Conservation (phyloP, 768 basidiomycete genomes). For the Lentinus brumalis region DNA sequence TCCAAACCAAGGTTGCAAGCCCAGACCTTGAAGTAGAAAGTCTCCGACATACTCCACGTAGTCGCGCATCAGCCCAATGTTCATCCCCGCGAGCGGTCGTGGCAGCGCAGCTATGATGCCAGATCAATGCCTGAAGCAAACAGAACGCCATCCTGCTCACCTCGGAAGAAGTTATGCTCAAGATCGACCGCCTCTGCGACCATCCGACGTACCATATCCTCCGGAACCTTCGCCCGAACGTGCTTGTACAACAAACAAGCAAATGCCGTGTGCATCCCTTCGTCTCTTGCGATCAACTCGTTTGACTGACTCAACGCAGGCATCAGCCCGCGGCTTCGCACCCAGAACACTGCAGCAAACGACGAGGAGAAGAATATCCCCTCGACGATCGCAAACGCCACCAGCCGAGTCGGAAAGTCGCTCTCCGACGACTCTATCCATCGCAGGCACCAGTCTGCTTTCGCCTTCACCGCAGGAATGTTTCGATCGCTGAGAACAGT, state of each 20-base stretch:
- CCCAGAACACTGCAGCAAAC: slow-evolving; percentile 54
- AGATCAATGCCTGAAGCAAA: no score
- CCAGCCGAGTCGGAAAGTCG: slow-evolving; percentile 49
- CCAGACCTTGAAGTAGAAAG: background rate
- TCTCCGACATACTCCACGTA: slow-evolving; percentile 37
- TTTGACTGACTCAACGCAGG: slow-evolving; percentile 58
- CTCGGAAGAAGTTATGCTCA: slow-evolving; percentile 48
- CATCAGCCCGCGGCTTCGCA: slow-evolving; percentile 58
- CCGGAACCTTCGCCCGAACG: slow-evolving; percentile 42
- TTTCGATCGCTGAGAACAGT: slow-evolving; percentile 54
- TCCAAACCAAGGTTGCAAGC: slow-evolving; percentile 34
- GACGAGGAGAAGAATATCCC: slow-evolving; percentile 56
- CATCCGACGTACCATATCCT: slow-evolving; percentile 39
- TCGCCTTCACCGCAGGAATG: slow-evolving; percentile 50
- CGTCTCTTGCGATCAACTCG: slow-evolving; percentile 59
- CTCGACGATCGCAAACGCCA: slow-evolving; percentile 54
- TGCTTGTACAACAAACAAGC: slow-evolving; percentile 56
- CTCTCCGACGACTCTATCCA: slow-evolving; percentile 50
- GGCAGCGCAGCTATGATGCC: no score
- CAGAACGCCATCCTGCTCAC: no score
- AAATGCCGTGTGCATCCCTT: slow-evolving; percentile 58
- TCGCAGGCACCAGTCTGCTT: slow-evolving; percentile 54
- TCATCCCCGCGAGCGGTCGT: no score
- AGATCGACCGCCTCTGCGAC: slow-evolving; percentile 49
- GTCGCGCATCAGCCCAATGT: slow-evolving; percentile 47